Base-by-base conservation (phyloP, 331 rosid genomes). In the Malus hybrid region DNA sequence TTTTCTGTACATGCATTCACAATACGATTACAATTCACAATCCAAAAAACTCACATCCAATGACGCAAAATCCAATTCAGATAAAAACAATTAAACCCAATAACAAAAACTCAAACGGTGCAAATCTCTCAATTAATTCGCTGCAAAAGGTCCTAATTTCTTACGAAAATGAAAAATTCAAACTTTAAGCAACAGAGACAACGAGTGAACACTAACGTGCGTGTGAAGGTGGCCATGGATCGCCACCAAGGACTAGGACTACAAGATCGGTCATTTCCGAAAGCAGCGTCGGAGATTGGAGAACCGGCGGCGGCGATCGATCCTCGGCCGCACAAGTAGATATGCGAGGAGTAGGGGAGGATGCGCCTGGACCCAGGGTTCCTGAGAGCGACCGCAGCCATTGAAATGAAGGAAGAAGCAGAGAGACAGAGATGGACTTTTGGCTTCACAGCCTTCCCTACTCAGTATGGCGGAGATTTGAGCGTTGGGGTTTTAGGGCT, bases 221-320 rank as follows among this genome's bases (percentile, higher is more conserved):
- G 86, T 33, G 89, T 86, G 89, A 93, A 93, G 71, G 98, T 93
- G 70, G 98, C 98, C 98, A 93, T 93, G 87, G 97, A 93, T 89
- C 90, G 86, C 96, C 89, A 85, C 93, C 88, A 93, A 4, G 90
- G 89, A 69, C 42, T 74, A 66, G 85, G 77, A 64, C 75, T 67
- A 13, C 69, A 78, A 27, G 82, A 24, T 36, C 67, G 76, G 71
- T 90, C 96, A 85, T 90, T 70, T 75, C 76, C 73, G 32, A 69
- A 32, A 36, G 74, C 16, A 61, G 85, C 76, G 6, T 82, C 83
- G 73, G 90, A 64, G 78, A 75, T 71, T 20, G 89, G 71, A n/a
- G 87, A 80, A n/a, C 56, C 20, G 19, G 14, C 68, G 19, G 83
- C 59, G 52, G 72, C 31, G 52, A 69, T 70, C 20, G 86, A 84